These are phyloP conservation scores for Mallotus japonicus DNA, from an alignment of 441 rosid species.

Conservation along the genomic window DNA sequence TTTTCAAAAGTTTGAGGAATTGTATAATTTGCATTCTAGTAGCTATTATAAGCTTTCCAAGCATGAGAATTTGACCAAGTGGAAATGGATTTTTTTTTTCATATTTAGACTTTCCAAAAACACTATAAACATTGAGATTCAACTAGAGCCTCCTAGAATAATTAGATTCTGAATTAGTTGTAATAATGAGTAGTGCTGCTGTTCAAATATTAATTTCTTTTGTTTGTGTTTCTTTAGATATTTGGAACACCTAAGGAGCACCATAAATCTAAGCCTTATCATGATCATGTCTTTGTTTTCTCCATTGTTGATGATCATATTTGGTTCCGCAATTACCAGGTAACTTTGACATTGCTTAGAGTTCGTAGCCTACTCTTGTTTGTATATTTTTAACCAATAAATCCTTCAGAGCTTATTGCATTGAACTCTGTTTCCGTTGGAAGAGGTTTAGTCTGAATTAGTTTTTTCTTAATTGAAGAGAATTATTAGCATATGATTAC, in stretches of 20 bases:
- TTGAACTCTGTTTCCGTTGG: background rate
- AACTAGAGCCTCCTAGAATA: background rate
- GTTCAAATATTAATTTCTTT: background rate
- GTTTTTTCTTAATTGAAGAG: background rate
- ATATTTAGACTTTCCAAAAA: too few relatives aligned
- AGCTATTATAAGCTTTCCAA: too few relatives aligned
- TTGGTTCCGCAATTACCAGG: conserved; percentile 99
- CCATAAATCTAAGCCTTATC: conserved; percentile 86
- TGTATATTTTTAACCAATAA: background rate
- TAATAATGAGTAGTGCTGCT: too few relatives aligned
- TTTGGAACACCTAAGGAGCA: conserved; percentile 94
- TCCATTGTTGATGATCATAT: conserved; percentile 88
- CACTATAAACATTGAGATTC: background rate
- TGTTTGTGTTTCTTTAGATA: conserved; percentile 38
- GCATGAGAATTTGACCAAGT: too few relatives aligned
- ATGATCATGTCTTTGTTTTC: conserved; percentile 94
- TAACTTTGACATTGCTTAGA: conserved; percentile 15
- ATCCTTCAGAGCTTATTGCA: background rate
- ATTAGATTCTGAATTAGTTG: background rate
- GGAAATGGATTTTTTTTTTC: too few relatives aligned
- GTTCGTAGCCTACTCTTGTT: background rate
- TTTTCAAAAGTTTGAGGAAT: too few relatives aligned
- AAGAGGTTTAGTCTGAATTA: background rate
- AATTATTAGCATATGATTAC: background rate
- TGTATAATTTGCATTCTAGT: too few relatives aligned